Evolutionary conservation across 106 monocot genomes (phyloP).

Genomic region (Hemerocallis citrina): DNA sequence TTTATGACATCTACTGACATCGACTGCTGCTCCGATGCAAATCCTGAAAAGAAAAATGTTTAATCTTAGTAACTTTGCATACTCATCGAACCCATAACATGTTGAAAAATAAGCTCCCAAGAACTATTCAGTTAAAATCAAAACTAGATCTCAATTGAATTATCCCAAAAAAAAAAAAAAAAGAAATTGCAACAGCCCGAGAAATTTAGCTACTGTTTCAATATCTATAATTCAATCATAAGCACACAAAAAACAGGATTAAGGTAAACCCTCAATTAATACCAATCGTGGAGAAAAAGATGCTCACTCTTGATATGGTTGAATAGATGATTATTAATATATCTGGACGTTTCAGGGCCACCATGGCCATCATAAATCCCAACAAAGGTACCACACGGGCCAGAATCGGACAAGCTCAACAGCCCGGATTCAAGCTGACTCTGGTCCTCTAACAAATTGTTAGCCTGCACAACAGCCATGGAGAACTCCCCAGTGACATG

Average conservation of each 20-base stretch:
- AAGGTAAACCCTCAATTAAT: too few relatives aligned
- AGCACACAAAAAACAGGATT: too few relatives aligned
- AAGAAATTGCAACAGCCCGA: not conserved
- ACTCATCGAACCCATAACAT: not conserved
- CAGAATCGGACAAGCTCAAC: slow-evolving; percentile 12
- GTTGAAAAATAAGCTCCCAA: not conserved
- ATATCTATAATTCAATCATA: too few relatives aligned
- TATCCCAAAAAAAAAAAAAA: not conserved
- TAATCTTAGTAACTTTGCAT: not conserved
- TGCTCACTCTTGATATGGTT: slow-evolving; percentile 19
- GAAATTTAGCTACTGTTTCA: too few relatives aligned
- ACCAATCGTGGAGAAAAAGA: not conserved
- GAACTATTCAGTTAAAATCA: not conserved
- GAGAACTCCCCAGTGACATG: slow-evolving; percentile 31
- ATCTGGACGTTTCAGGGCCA: slow-evolving; percentile 24
- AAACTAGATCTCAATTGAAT: not conserved
- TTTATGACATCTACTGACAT: slow-evolving; percentile 25
- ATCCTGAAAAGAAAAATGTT: slow-evolving; percentile 12
- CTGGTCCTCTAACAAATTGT: slow-evolving; percentile 23
- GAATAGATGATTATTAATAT: slow-evolving; percentile 22
- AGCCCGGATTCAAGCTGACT: slow-evolving; percentile 29
- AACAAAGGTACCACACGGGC: slow-evolving; percentile 21
- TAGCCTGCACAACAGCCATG: slow-evolving; percentile 30
- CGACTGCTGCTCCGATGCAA: slow-evolving; percentile 21
- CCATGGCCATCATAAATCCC: slow-evolving; percentile 35